Evolutionary conservation across 495 filamentous ascomycete species (phyloP).

Genomic region (Talaromyces adpressus): DNA sequence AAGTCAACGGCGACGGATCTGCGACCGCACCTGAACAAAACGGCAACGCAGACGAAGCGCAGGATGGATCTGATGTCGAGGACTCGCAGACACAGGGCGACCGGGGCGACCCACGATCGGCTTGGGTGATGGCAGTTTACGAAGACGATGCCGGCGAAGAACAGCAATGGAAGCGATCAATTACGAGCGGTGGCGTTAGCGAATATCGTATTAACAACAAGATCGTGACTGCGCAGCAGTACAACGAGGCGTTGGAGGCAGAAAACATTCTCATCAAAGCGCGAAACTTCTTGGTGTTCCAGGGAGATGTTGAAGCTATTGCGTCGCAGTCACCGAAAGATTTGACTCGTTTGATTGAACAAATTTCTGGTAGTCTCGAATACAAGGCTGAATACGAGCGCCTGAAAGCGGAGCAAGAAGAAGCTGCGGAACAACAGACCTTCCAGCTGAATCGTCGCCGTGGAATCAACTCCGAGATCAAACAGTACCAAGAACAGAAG

Average conservation of each 20-base stretch:
- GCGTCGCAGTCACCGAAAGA: conserved; percentile 89
- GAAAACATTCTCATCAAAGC: conserved; percentile 98
- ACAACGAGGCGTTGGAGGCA: conserved; percentile 85
- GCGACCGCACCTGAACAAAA: conserved; percentile 48
- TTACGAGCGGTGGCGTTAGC: conserved; percentile 80
- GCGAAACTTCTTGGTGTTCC: conserved; percentile 95
- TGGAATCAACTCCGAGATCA: conserved; percentile 96
- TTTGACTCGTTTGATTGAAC: conserved; percentile 91
- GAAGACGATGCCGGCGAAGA: conserved; percentile 96
- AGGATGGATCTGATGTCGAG: conserved; percentile 44
- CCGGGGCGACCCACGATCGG: conserved; percentile 75
- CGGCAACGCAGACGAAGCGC: conserved; percentile 45
- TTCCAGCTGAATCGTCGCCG: conserved; percentile 81
- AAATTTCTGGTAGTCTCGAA: conserved; percentile 93
- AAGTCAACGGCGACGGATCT: conserved; percentile 80
- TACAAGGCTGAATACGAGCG: conserved; percentile 93
- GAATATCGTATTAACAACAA: conserved; percentile 96
- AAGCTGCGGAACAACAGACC: conserved; percentile 79
- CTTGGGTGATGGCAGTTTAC: conserved; percentile 99
- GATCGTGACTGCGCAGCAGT: conserved; percentile 79
- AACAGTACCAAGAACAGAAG: conserved; percentile 96
- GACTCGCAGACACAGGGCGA: conserved; percentile 46
- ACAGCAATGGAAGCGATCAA: conserved; percentile 90
- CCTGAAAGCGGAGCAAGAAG: conserved; percentile 75
- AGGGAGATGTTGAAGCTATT: conserved; percentile 98